Percentiles rank a stretch among this genome's conserved stretches.
These are phyloP conservation scores for Geotrichum restrictum DNA, from an alignment of 1,139 yeast genomes.

Conservation along the genomic window DNA sequence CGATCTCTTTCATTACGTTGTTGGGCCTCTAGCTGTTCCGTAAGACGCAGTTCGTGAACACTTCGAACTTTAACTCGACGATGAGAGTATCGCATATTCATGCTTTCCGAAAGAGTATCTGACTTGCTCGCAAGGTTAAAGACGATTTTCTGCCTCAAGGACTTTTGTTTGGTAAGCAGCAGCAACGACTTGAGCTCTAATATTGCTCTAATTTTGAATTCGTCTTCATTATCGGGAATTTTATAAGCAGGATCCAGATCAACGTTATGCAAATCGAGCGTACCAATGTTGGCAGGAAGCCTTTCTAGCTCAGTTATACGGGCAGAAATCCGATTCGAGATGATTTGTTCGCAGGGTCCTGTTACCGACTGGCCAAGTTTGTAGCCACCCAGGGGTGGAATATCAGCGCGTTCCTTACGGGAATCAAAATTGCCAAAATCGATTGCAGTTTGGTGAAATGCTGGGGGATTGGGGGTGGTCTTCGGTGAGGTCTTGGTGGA, in stretches of 20 bases:
- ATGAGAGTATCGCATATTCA: slow-evolving; percentile 38
- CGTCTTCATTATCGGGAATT: slow-evolving; percentile 43
- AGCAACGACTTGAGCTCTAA: slow-evolving; percentile 80
- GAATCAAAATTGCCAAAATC: slow-evolving; percentile 31
- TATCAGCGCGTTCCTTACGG: slow-evolving; percentile 37
- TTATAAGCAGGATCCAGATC: slow-evolving; percentile 44
- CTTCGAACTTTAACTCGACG: slow-evolving; percentile 58
- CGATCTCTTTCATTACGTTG: slow-evolving; percentile 52
- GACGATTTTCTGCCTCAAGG: slow-evolving; percentile 69
- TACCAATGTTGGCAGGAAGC: slow-evolving; percentile 71
- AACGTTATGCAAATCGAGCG: slow-evolving; percentile 47
- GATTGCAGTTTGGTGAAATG: slow-evolving; percentile 19
- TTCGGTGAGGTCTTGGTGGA: slow-evolving; percentile 21
- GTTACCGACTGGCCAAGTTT: slow-evolving; percentile 26
- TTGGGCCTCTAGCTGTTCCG: slow-evolving; percentile 59
- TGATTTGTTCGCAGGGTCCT: slow-evolving; percentile 37
- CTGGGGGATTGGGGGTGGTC: slow-evolving; percentile 5
- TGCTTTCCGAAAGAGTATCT: slow-evolving; percentile 34
- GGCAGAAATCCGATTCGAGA: slow-evolving; percentile 50
- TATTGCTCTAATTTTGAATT: slow-evolving; percentile 57
- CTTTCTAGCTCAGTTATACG: slow-evolving; percentile 72
- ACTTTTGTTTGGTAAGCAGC: slow-evolving; percentile 77
- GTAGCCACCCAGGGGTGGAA: slow-evolving; percentile 28
- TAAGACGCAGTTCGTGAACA: slow-evolving; percentile 56
- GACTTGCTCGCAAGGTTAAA: slow-evolving; percentile 52